Evolutionary conservation across 2,329 filamentous ascomycete species (phyloP), one percentile per base, ranked within the genome.

Genomic region (Bisporella sp.): DNA sequence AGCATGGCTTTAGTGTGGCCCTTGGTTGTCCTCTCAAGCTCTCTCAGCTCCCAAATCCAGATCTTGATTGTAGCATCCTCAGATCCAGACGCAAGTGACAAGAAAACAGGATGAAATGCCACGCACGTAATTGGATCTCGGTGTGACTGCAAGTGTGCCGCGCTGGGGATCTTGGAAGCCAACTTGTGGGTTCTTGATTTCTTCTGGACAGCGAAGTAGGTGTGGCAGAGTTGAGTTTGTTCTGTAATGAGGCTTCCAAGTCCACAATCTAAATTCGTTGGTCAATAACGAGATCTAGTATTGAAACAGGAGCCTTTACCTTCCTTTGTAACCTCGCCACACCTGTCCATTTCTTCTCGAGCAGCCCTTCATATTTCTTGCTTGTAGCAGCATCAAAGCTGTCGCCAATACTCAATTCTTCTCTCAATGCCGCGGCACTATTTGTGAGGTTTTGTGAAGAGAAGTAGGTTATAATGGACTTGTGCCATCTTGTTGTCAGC

Each of bases 311-410:
- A 40, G 48, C 56, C 44, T 69, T 46, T 70, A 87, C 89, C 87
- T 96, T 97, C 71, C 96, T 96, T 71, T 97, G 92, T 68, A 97
- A 70, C 54, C 92, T 80, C 62, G 96, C 90, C 31, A 97, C 87
- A 63, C 89, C 93, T 21, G 92, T 97, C 92, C 92, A 97, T 75
- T 97, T 97, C 79, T 96, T 96, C 76, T 97, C 92, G 59, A 97
- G 71, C 31, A 97, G 71, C 1, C 88, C 87, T 70, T 96, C 90
- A 72, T 96, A 97, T 71, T 95, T 96, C 74, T 96, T 96, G 47
- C 85, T 79, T 21, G 89, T 96, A 21, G 80, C 78, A 55, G 87
- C 76, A 65, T 96, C 89, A 62, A 95, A 91, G 45, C 72, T 71
- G 39, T 72, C 75, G 47, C 82, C 78, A 4, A 96, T 77, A 49